phyloP scores from a whole-genome alignment of 306 rosid species.

The Datisca glomerata region DNA sequence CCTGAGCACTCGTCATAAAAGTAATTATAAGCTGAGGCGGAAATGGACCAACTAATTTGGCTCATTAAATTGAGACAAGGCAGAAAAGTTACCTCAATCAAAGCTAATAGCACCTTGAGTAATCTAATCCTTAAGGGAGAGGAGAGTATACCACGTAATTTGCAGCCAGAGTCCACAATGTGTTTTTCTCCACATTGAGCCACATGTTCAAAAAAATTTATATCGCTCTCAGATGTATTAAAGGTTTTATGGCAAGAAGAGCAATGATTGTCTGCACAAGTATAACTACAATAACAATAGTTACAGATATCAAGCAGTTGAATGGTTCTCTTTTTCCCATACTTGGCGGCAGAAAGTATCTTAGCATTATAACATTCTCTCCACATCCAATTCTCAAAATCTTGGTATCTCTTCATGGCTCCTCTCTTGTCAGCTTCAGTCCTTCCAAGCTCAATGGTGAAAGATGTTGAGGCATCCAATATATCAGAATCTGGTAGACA shows the following conservation, averaged over 20 bases:
- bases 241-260: slow-evolving; percentile 33
- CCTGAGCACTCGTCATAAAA: slow-evolving; percentile 29
- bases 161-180: slow-evolving; percentile 6
- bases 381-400: slow-evolving; percentile 67
- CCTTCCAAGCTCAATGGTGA: slow-evolving; percentile 44
- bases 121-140: slow-evolving; percentile 45
- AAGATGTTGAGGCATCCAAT: slow-evolving; percentile 43
- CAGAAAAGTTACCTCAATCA: slow-evolving; percentile 45
- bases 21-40: slow-evolving; percentile 4
- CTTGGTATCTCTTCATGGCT: slow-evolving; percentile 47
- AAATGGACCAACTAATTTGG: background rate
- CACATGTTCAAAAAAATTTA: slow-evolving; percentile 26
- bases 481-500: slow-evolving; percentile 27
- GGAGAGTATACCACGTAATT: slow-evolving; percentile 20
- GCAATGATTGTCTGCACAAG: slow-evolving; percentile 27
- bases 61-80: slow-evolving; percentile 7
- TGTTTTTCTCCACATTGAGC: slow-evolving; percentile 22
- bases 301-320: slow-evolving; percentile 39
- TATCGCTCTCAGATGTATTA: slow-evolving; percentile 17
- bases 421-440: slow-evolving; percentile 31
- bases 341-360: slow-evolving; percentile 30
- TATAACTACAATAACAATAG: slow-evolving; percentile 28
- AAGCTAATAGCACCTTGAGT: slow-evolving; percentile 42
- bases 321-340: slow-evolving; percentile 37
- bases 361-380: slow-evolving; percentile 42